Conservation (phyloP, 2,329 filamentous ascomycete species). For the Pestalotiopsis fici region DNA sequence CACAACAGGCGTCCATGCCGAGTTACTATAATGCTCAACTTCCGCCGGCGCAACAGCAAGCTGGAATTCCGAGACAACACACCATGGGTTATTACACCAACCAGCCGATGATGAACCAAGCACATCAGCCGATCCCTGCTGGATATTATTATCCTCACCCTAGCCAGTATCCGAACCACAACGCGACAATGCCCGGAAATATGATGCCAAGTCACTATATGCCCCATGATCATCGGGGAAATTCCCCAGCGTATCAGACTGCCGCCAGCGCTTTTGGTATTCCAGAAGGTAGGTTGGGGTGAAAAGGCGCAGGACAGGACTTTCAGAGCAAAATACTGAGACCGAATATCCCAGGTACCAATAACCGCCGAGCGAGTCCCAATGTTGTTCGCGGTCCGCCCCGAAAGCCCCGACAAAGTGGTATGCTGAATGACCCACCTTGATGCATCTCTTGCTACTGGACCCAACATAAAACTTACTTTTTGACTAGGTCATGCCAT, state of each 20-base stretch:
- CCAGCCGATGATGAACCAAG: constrained; percentile 42
- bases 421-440: constrained; percentile 41
- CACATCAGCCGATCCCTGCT: constrained; percentile 33
- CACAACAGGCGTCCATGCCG: constrained; percentile 42
- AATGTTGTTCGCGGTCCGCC: constrained; percentile 54
- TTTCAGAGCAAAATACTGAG: background rate
- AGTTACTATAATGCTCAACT: constrained; percentile 45
- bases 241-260: constrained; percentile 20
- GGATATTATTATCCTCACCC: constrained; percentile 47
- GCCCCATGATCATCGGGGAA: constrained; percentile 17
- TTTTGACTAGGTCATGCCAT: constrained; percentile 71
- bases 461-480: background rate
- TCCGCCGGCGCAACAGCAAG: constrained; percentile 35
- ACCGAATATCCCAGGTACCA: background rate
- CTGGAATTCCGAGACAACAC: constrained; percentile 35
- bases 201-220: constrained; percentile 37
- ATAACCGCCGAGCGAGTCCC: constrained; percentile 18
- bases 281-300: constrained; percentile 27
- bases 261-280: constrained; percentile 12
- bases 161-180: constrained; percentile 36
- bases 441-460: constrained; percentile 2
- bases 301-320: background rate
- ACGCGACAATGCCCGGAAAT: constrained; percentile 30
- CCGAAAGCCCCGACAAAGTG: constrained; percentile 61
- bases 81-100: constrained; percentile 45